These are phyloP conservation scores for Bryum argenteum DNA, from an alignment of 225 moss, liverwort and hornwort genomes.

Conservation along the genomic window DNA sequence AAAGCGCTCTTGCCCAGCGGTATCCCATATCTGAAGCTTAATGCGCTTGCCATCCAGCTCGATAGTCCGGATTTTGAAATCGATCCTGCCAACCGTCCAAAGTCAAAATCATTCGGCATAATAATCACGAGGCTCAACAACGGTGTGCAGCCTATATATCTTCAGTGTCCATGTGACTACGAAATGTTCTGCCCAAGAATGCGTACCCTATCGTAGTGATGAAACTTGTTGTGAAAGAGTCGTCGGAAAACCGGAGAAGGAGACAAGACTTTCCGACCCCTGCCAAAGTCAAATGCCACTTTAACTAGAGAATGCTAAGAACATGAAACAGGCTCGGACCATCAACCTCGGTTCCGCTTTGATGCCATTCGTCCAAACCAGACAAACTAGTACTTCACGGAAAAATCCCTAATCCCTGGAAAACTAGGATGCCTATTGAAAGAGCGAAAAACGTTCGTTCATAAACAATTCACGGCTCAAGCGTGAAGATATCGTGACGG, in stretches of 20 bases:
- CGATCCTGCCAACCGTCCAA: conserved; percentile 58
- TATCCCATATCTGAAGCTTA: conserved; percentile 95
- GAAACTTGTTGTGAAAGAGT: conserved; percentile 91
- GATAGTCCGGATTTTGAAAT: conserved; percentile 92
- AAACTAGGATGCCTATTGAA: conserved; percentile 6
- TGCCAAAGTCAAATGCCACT: conserved; percentile 42
- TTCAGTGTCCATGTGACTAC: neutral
- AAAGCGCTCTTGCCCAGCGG: conserved; percentile 91
- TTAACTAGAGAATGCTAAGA: neutral
- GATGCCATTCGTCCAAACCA: neutral
- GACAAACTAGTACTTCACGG: conserved; percentile 2
- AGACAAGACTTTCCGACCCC: conserved; percentile 91
- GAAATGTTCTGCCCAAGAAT: conserved; percentile 13
- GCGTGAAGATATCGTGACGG: neutral
- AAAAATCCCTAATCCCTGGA: conserved; percentile 16
- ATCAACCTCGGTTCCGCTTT: neutral
- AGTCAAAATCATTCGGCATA: neutral
- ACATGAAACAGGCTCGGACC: conserved; percentile 1
- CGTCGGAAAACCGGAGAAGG: conserved; percentile 84
- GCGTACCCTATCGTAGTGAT: conserved; percentile 89
- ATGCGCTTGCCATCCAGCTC: conserved; percentile 91
- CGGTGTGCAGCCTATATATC: neutral
- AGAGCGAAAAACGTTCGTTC: neutral
- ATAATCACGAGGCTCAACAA: neutral
- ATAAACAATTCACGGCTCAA: neutral